These are phyloP conservation scores for Lepidium sativum DNA, from an alignment of 345 rosid genomes.

Conservation along the genomic window DNA sequence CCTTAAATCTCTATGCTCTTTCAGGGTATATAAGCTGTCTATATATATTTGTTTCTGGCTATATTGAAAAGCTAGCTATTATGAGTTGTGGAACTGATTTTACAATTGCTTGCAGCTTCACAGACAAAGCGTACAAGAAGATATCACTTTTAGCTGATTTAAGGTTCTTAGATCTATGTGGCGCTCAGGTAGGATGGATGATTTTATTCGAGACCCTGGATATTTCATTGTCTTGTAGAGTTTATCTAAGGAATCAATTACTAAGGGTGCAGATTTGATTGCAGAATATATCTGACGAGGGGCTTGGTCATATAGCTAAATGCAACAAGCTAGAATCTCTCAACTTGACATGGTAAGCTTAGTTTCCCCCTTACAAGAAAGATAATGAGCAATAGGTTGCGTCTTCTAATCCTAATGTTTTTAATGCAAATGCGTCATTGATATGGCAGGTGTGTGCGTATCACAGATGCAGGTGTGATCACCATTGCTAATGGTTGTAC, in stretches of 20 bases:
- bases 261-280: constrained; percentile 15
- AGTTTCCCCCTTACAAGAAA: not conserved
- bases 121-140: constrained; percentile 65
- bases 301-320: constrained; percentile 59
- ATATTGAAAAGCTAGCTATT: not conserved
- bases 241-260: no score
- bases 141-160: constrained; percentile 48
- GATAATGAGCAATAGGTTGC: not conserved
- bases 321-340: constrained; percentile 63
- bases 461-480: constrained; percentile 71
- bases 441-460: constrained; percentile 60
- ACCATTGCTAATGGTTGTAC: constrained; percentile 69
- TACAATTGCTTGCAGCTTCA: constrained; percentile 46
- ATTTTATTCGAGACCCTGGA: not conserved
- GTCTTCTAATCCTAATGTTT: not conserved
- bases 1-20: constrained; percentile 85
- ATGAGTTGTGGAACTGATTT: not conserved
- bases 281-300: constrained; percentile 85
- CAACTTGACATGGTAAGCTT: constrained; percentile 81
- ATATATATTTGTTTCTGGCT: not conserved
- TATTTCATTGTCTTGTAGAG: no score
- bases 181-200: constrained; percentile 64
- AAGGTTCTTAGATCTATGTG: constrained; percentile 80
- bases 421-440: not conserved
- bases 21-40: constrained; percentile 40